Evolutionary conservation across 805 yeast genomes (phyloP).

Genomic region (Saturnispora bothae): DNA sequence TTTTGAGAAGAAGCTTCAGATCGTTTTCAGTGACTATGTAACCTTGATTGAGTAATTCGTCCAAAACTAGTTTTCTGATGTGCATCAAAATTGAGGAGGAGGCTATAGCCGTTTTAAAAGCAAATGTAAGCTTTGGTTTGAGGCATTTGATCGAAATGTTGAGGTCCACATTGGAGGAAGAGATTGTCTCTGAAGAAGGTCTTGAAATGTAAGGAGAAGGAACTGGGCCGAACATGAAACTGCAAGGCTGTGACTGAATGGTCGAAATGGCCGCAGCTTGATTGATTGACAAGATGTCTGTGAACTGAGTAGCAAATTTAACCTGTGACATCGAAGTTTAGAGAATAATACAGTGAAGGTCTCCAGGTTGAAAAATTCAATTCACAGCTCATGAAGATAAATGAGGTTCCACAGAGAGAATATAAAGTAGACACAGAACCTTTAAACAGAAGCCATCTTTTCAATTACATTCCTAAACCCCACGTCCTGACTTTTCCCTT

Average conservation of each 20-base stretch:
- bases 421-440: no score
- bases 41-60: slow-evolving; percentile 20
- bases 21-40: slow-evolving; percentile 24
- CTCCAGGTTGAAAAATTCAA: no score
- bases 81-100: slow-evolving; percentile 25
- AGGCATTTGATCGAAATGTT: slow-evolving; percentile 43
- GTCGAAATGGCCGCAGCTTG: not conserved
- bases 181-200: not conserved
- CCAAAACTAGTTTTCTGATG: slow-evolving; percentile 26
- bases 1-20: slow-evolving; percentile 38
- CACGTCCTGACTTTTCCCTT: no score
- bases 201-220: not conserved
- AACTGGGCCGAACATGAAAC: not conserved
- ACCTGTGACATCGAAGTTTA: no score
- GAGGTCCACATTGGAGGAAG: not conserved
- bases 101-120: slow-evolving; percentile 10
- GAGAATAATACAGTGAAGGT: no score
- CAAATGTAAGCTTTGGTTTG: slow-evolving; percentile 51
- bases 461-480: no score
- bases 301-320: slow-evolving; percentile 6
- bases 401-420: no score
- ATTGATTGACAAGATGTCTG: slow-evolving; percentile 1
- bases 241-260: not conserved
- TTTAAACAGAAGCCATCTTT: no score
- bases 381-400: no score